phyloP scores from a whole-genome alignment of 352 stramenopile species.

The Phytopythium aichiense region DNA sequence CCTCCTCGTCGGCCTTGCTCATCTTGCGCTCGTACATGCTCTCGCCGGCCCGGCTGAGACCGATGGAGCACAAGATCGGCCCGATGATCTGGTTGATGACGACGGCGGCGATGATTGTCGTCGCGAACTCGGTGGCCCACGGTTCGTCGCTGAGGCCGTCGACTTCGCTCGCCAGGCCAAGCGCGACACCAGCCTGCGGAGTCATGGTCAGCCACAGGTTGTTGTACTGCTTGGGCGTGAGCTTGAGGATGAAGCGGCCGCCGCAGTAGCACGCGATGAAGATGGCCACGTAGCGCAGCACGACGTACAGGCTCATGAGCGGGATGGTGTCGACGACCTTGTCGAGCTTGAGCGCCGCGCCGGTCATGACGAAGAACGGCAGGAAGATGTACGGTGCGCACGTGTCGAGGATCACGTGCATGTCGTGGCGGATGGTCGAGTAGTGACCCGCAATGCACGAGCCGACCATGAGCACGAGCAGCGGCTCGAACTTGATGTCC shows the following conservation, averaged over 20 bases:
- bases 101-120: slow-evolving; percentile 62
- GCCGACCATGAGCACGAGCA: slow-evolving; percentile 64
- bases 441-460: slow-evolving; percentile 66
- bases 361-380: slow-evolving; percentile 79
- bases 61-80: slow-evolving; percentile 55
- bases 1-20: slow-evolving; percentile 12
- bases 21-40: slow-evolving; percentile 26
- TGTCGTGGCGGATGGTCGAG: slow-evolving; percentile 59
- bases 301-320: slow-evolving; percentile 63
- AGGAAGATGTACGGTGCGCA: slow-evolving; percentile 69
- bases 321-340: slow-evolving; percentile 53
- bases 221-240: slow-evolving; percentile 58
- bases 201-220: slow-evolving; percentile 78
- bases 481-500: slow-evolving; percentile 69
- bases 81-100: slow-evolving; percentile 75
- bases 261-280: slow-evolving; percentile 61
- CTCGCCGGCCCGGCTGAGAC: slow-evolving; percentile 47
- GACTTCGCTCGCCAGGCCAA: slow-evolving; percentile 60
- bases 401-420: slow-evolving; percentile 72
- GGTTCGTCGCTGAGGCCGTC: slow-evolving; percentile 38
- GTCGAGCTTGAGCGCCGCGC: slow-evolving; percentile 61
- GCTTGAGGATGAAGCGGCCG: slow-evolving; percentile 57
- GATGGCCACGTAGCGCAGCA: slow-evolving; percentile 49
- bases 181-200: slow-evolving; percentile 58
- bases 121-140: slow-evolving; percentile 54